Evolutionary conservation across 768 basidiomycete species (phyloP), one percentile per base, ranked within the genome.

Genomic region (Exsudoporus frostii): DNA sequence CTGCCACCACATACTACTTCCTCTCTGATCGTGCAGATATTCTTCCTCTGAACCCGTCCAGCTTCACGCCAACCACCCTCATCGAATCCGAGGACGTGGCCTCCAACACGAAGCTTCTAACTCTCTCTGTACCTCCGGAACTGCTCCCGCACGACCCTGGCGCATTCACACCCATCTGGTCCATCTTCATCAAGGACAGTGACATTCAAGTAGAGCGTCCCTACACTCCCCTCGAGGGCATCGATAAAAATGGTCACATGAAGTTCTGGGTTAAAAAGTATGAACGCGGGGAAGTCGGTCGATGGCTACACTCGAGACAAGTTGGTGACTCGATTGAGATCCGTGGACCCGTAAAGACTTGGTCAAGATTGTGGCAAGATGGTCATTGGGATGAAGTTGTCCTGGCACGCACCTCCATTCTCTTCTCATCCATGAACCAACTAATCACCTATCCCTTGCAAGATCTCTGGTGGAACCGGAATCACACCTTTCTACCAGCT

Each of bases 381-480:
- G 74, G 73, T 33, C 73, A 77, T 14, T 92, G 86, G 86, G 91
- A 93, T 61, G 85, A 93, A 54, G 69, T 93, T 45, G 72, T 93
- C 15, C 83, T 93, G 86, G 91, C 85, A 64, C 39, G 63, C 54
- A 47, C 20, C 11, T 10, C 7, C 32, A 20, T 25, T 20, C 22
- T 29, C 36, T 24, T 29, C 22, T 43, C 32, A 20, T 20, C n/a
- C 34, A 14, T 39, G 17, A 44, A 27, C 36, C 10, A 33, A 15
- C 47, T 51, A 34, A 56, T 30, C n/a, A 9, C 9, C 34, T 42
- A 27, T 22, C 14, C 10, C n/a, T 37, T 15, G n/a, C 41, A 53
- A 93, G 91, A 84, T 93, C 50, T 92, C 90, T 40, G 91, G 91
- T 34, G 91, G 91, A 25, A 93, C 91, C 5, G 91, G 92, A 27